These are phyloP conservation scores for Microcyclospora tardicrescens DNA, from an alignment of 2,329 filamentous ascomycete genomes.

Conservation along the genomic window DNA sequence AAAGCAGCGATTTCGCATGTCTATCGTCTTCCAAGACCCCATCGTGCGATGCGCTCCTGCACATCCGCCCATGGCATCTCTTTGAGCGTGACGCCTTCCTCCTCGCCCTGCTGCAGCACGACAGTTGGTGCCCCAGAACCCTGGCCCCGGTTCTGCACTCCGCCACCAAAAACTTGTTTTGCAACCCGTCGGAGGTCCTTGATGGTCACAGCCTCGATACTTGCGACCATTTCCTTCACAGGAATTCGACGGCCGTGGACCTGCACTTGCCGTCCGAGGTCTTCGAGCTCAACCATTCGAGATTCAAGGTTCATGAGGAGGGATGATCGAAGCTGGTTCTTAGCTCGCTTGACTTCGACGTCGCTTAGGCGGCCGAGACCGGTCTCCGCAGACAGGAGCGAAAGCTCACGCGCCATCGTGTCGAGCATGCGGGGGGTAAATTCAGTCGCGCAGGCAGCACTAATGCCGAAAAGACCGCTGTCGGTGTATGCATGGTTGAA, in stretches of 20 bases:
- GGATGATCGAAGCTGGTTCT: slow-evolving; percentile 85
- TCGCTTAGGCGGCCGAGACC: slow-evolving; percentile 61
- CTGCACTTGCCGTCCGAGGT: slow-evolving; percentile 87
- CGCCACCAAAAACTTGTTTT: slow-evolving; percentile 60
- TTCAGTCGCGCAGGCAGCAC: slow-evolving; percentile 68
- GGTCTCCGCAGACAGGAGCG: slow-evolving; percentile 59
- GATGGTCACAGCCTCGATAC: slow-evolving; percentile 72
- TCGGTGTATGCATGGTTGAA: slow-evolving; percentile 98
- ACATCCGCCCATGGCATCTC: slow-evolving; percentile 77
- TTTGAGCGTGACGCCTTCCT: slow-evolving; percentile 54
- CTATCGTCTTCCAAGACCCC: slow-evolving; percentile 61
- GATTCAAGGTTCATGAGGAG: slow-evolving; percentile 96
- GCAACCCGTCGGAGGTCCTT: slow-evolving; percentile 74
- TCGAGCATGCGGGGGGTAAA: slow-evolving; percentile 77
- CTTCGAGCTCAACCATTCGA: slow-evolving; percentile 94
- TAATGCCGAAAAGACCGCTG: slow-evolving; percentile 88
- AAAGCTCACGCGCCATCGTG: slow-evolving; percentile 85
- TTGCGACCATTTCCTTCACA: slow-evolving; percentile 80
- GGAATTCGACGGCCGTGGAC: slow-evolving; percentile 90
- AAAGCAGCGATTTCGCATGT: not conserved
- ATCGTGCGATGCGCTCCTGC: slow-evolving; percentile 69
- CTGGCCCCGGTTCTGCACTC: slow-evolving; percentile 58
- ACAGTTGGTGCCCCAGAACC: slow-evolving; percentile 88
- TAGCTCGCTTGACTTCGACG: slow-evolving; percentile 76
- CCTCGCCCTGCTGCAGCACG: slow-evolving; percentile 80